Percentiles rank a stretch among this genome's conserved stretches.
phyloP scores from a whole-genome alignment of 768 basidiomycete genomes.

The Boletellus ananas region DNA sequence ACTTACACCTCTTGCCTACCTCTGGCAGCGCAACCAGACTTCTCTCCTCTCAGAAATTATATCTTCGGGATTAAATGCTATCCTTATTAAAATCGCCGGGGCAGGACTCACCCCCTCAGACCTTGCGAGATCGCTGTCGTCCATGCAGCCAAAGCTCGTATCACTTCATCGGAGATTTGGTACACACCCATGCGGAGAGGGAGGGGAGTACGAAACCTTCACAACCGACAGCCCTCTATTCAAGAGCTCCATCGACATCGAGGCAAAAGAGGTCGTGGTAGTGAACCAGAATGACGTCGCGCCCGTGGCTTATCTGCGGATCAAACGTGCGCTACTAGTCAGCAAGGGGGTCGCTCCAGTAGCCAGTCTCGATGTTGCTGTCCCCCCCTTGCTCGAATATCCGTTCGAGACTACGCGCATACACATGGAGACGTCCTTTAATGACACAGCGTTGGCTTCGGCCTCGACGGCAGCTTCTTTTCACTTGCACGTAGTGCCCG shows the following conservation, averaged over 20 bases:
- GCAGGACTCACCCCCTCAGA: slow-evolving; percentile 78
- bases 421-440: slow-evolving; percentile 12
- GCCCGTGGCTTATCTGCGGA: slow-evolving; percentile 85
- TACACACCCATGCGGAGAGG: slow-evolving; percentile 94
- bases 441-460: background rate
- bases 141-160: slow-evolving; percentile 70
- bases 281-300: slow-evolving; percentile 82
- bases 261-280: slow-evolving; percentile 65
- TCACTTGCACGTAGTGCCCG: background rate
- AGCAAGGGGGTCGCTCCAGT: slow-evolving; percentile 40
- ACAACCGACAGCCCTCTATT: slow-evolving; percentile 90
- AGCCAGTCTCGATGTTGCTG: slow-evolving; percentile 17
- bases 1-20: slow-evolving; percentile 77
- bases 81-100: slow-evolving; percentile 95
- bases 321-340: slow-evolving; percentile 64
- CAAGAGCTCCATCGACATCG: slow-evolving; percentile 69
- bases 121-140: slow-evolving; percentile 68
- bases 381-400: slow-evolving; percentile 51
- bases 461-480: background rate
- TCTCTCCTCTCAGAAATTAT: slow-evolving; percentile 88
- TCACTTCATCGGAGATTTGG: slow-evolving; percentile 80
- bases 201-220: slow-evolving; percentile 95
- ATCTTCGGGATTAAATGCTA: slow-evolving; percentile 66
- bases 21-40: slow-evolving; percentile 93
- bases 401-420: slow-evolving; percentile 15